Evolutionary conservation across 306 rosid genomes (phyloP).

Genomic region (Cucumis hystrix): DNA sequence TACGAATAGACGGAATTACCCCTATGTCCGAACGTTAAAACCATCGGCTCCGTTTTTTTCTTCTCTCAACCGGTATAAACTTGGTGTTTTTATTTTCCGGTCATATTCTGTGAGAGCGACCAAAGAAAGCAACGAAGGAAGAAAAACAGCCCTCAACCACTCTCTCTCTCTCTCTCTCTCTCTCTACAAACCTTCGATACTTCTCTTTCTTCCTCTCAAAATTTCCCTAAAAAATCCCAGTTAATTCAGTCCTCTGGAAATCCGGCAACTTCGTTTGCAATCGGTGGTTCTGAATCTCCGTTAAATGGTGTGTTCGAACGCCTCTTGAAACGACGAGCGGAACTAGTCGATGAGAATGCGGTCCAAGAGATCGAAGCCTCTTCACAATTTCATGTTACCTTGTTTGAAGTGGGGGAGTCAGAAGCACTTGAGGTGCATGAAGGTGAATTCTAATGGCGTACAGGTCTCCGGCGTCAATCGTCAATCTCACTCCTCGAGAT

Average conservation of each 20-base stretch:
- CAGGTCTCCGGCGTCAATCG: slow-evolving; percentile 24
- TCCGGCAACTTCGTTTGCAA: not conserved
- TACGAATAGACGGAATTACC: not conserved
- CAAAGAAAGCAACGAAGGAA: not conserved
- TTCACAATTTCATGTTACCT: slow-evolving; percentile 84
- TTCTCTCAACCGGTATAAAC: slow-evolving; percentile 25
- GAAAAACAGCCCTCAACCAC: not conserved
- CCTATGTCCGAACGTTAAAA: slow-evolving; percentile 56
- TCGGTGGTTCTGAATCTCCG: not conserved
- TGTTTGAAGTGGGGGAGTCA: slow-evolving; percentile 86
- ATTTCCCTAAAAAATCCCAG: not conserved
- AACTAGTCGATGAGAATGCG: slow-evolving; percentile 41
- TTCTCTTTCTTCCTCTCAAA: not conserved
- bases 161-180: not conserved
- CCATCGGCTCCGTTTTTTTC: slow-evolving; percentile 13
- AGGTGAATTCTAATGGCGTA: slow-evolving; percentile 14
- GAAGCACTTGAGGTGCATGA: slow-evolving; percentile 63
- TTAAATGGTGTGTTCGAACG: slow-evolving; percentile 44
- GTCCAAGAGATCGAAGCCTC: slow-evolving; percentile 61
- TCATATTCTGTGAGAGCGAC: slow-evolving; percentile 11
- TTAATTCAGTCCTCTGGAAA: not conserved
- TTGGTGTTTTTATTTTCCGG: slow-evolving; percentile 25
- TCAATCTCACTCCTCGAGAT: slow-evolving; percentile 25
- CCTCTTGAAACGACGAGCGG: slow-evolving; percentile 4
- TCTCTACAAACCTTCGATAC: not conserved